Conservation (phyloP, 2,329 filamentous ascomycete species). For the Fusarium xylarioides region DNA sequence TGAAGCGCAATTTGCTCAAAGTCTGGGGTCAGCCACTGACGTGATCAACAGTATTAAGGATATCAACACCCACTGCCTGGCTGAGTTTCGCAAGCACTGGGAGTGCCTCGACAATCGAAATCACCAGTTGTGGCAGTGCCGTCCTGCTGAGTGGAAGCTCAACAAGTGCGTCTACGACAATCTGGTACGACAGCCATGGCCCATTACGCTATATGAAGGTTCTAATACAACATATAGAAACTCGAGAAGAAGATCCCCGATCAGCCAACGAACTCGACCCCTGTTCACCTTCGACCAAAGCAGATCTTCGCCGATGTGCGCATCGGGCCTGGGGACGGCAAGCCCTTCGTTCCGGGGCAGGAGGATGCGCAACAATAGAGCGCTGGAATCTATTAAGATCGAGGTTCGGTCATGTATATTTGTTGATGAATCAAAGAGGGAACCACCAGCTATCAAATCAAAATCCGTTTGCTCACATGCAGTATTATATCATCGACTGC, state of each 20-base stretch:
- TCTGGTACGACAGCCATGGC: constrained; percentile 68
- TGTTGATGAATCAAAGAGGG: constrained; percentile 43
- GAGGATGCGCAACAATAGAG: constrained; percentile 49
- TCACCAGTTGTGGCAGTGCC: constrained; percentile 96
- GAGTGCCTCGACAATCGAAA: constrained; percentile 96
- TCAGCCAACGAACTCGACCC: constrained; percentile 72
- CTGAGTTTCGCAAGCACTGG: constrained; percentile 94
- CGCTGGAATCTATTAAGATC: constrained; percentile 31
- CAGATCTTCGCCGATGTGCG: constrained; percentile 69
- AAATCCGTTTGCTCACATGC: not conserved
- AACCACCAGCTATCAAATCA: constrained; percentile 31
- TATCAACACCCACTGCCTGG: constrained; percentile 93
- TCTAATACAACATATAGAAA: constrained; percentile 61
- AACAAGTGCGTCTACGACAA: constrained; percentile 98
- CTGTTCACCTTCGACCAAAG: constrained; percentile 76
- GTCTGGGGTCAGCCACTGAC: constrained; percentile 22
- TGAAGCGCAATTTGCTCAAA: not conserved
- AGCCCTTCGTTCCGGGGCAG: constrained; percentile 53
- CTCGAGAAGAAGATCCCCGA: constrained; percentile 84
- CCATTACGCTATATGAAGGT: not conserved
- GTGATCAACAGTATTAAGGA: constrained; percentile 76
- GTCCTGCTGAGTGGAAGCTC: constrained; percentile 84
- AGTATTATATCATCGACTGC: not conserved
- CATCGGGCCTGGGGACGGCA: constrained; percentile 53
- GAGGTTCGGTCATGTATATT: constrained; percentile 45